Percentiles rank a stretch among this genome's conserved stretches.
Conservation (phyloP, 2,329 filamentous ascomycete species). For the Lachnellula arida region DNA sequence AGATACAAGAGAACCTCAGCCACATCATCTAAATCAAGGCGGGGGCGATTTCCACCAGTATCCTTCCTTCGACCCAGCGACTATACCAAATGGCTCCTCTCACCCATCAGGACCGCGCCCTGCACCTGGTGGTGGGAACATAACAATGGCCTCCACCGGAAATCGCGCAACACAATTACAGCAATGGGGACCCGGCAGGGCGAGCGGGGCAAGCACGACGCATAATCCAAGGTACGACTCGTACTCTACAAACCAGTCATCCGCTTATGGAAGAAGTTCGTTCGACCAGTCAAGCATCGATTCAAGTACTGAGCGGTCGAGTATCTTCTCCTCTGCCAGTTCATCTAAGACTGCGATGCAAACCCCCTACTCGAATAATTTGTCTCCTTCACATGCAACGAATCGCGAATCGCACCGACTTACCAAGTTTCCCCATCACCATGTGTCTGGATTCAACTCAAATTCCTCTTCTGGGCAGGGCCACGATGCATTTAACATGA, state of each 20-base stretch:
- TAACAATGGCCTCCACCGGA: conserved; percentile 68
- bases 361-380: conserved; percentile 50
- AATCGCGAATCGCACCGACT: conserved; percentile 51
- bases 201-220: conserved; percentile 49
- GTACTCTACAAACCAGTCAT: conserved; percentile 41
- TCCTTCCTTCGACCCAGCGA: conserved; percentile 61
- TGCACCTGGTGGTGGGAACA: conserved; percentile 52
- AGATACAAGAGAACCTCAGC: conserved; percentile 60
- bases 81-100: conserved; percentile 44
- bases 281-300: conserved; percentile 63
- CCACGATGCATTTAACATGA: conserved; percentile 50
- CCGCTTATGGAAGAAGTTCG: conserved; percentile 39
- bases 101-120: conserved; percentile 59
- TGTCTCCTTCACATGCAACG: conserved; percentile 27
- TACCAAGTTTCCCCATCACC: conserved; percentile 45
- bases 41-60: conserved; percentile 85
- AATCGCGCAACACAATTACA: conserved; percentile 68
- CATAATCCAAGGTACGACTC: conserved; percentile 61
- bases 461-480: conserved; percentile 11
- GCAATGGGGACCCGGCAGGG: conserved; percentile 63
- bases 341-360: conserved; percentile 50
- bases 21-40: conserved; percentile 77
- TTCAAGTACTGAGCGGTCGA: conserved; percentile 53
- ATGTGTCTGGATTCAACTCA: conserved; percentile 20
- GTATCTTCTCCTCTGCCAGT: conserved; percentile 50